phyloP scores from a whole-genome alignment of 2,329 filamentous ascomycete genomes.

The Ophiocordyceps camponoti-saundersi region DNA sequence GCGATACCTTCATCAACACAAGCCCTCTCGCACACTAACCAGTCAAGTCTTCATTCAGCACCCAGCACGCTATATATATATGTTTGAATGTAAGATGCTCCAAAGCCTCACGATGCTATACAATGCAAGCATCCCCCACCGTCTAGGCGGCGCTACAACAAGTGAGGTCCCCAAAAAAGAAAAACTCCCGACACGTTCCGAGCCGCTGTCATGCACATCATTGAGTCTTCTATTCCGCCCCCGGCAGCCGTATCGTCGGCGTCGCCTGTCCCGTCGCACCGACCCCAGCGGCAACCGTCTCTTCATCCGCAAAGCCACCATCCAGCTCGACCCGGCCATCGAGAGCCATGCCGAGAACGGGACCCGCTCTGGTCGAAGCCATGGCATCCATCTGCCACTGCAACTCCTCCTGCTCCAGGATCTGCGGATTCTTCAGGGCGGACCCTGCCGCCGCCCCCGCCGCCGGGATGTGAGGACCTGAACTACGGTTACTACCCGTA shows the following conservation, averaged over 20 bases:
- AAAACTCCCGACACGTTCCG: not conserved
- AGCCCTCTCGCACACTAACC: no score
- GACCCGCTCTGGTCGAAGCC: constrained; percentile 11
- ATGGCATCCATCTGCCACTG: constrained; percentile 27
- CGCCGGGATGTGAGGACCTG: constrained; percentile 19
- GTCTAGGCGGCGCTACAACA: not conserved
- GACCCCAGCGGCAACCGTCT: not conserved
- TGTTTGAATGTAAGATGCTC: not conserved
- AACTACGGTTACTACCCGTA: constrained; percentile 33
- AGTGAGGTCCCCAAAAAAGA: not conserved
- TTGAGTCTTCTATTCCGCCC: not conserved
- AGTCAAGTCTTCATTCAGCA: not conserved
- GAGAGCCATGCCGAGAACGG: constrained; percentile 4
- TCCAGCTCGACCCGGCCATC: not conserved
- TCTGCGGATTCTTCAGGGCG: constrained; percentile 42
- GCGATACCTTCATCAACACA: no score
- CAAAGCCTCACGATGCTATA: not conserved
- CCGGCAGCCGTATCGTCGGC: not conserved
- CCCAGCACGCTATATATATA: not conserved
- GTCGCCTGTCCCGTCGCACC: not conserved
- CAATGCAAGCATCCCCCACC: not conserved
- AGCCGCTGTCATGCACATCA: not conserved
- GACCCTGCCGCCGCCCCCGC: constrained; percentile 16
- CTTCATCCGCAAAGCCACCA: not conserved
- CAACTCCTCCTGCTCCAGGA: constrained; percentile 40